Evolutionary conservation across 306 rosid species (phyloP).

Genomic region (Citrullus mucosospermus): DNA sequence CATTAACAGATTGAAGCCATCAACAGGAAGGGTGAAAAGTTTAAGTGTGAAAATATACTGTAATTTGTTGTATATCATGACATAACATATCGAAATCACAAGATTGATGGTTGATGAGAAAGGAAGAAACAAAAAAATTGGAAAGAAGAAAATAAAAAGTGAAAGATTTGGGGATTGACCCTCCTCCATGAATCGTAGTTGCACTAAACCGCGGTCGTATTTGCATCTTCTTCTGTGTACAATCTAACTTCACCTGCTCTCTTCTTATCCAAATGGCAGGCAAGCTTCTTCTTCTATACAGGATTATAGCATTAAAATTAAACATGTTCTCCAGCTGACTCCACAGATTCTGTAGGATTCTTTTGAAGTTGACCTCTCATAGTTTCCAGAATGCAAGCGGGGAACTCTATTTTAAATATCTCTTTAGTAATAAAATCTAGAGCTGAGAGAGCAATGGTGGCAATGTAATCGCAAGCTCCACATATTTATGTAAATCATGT

Average conservation of each 20-base stretch:
- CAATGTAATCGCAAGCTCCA: slow-evolving; percentile 7
- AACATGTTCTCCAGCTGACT: slow-evolving; percentile 28
- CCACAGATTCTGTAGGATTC: slow-evolving; percentile 25
- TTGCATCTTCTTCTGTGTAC: slow-evolving; percentile 34
- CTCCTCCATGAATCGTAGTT: slow-evolving; percentile 23
- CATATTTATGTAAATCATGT: slow-evolving; percentile 25
- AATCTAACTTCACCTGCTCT: slow-evolving; percentile 43
- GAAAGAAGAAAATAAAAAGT: slow-evolving; percentile 10
- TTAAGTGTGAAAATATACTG: neutral
- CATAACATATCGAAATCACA: slow-evolving; percentile 17
- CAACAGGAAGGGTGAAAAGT: neutral
- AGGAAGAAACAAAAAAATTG: slow-evolving; percentile 4
- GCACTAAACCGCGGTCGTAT: slow-evolving; percentile 41
- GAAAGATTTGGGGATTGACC: slow-evolving; percentile 22
- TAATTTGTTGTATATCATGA: slow-evolving; percentile 20
- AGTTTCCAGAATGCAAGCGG: slow-evolving; percentile 22
- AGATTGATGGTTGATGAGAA: slow-evolving; percentile 11
- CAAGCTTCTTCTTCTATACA: slow-evolving; percentile 64
- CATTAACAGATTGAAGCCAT: neutral
- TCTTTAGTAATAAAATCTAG: slow-evolving; percentile 31
- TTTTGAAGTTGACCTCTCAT: slow-evolving; percentile 25
- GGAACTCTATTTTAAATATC: slow-evolving; percentile 18
- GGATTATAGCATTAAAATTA: slow-evolving; percentile 42
- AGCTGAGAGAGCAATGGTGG: slow-evolving; percentile 13
- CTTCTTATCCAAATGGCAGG: slow-evolving; percentile 65